These are phyloP conservation scores for Pichia sp. DNA, from an alignment of 1,139 yeast genomes.

Conservation along the genomic window DNA sequence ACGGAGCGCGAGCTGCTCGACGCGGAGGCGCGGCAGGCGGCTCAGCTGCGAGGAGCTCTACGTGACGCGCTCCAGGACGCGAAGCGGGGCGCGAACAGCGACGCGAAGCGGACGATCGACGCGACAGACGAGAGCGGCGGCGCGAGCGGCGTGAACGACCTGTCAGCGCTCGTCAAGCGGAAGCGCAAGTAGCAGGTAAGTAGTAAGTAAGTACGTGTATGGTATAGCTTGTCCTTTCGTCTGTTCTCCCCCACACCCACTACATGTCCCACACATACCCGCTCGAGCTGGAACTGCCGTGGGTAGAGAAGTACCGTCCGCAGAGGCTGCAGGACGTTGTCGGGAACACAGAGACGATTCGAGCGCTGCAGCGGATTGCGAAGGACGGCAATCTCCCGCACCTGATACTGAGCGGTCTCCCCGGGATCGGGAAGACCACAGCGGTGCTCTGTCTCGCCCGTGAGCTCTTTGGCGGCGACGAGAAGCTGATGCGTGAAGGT, in stretches of 20 bases:
- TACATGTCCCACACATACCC: conserved; percentile 25
- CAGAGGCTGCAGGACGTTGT: conserved; percentile 72
- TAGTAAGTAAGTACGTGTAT: too few relatives aligned
- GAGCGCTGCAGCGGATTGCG: conserved; percentile 75
- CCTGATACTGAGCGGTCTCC: conserved; percentile 85
- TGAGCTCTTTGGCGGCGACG: conserved; percentile 64
- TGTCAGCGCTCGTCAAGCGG: too few relatives aligned
- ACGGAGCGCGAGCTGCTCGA: background rate
- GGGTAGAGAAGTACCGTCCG: conserved; percentile 95
- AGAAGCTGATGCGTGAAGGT: conserved; percentile 53
- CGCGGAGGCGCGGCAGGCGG: background rate
- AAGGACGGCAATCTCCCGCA: conserved; percentile 96
- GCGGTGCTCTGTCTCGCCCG: conserved; percentile 85
- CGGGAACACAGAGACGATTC: conserved; percentile 87
- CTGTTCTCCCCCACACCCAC: too few relatives aligned
- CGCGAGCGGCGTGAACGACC: too few relatives aligned
- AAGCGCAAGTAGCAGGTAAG: background rate
- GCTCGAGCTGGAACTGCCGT: conserved; percentile 26
- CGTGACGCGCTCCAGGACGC: background rate
- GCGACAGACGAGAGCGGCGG: too few relatives aligned
- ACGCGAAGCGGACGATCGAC: conserved; percentile 7
- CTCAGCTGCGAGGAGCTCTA: background rate
- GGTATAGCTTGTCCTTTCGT: too few relatives aligned
- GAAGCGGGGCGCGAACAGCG: background rate
- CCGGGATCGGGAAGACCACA: conserved; percentile 97